Evolutionary conservation across 345 rosid species (phyloP), one percentile per base, ranked within the genome.

Genomic region (Lepidium africanum): DNA sequence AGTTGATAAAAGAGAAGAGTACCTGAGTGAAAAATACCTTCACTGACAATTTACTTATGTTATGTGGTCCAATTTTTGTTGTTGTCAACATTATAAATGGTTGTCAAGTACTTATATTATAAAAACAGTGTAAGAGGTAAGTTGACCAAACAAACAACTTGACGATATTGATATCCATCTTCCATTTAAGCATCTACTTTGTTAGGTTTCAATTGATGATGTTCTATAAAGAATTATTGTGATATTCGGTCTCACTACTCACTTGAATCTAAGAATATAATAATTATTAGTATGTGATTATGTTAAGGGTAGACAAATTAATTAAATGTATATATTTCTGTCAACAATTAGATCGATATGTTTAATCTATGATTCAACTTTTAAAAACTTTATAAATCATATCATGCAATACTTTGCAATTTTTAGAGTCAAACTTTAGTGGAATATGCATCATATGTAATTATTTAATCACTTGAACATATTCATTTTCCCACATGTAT

Each of bases 11-110:
- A 43, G 42, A 59, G 50, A 59, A 61, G 63, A 67, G 77, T 73
- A 67, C 68, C 73, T 59, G 72, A 74, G 53, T 66, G 72, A 52
- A 46, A 27, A 73, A 73, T 59, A 51, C 68, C 63, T 73, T 67
- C 77, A 73, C 77, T 73, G 73, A 52, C 73, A 27, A 59, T 59
- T 74, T 37, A 74, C 68, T 67, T 74, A 67, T 60, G 77, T 66
- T 59, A 50, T 67, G 77, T 74, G 73, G 73, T 66, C 77, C 73
- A 59, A 51, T 52, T 66, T 10, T 36, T 42, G 27, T 60, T 57
- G 7, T 59, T 66, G 56, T 66, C 72, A 59, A 59, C 51, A 35
- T 50, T 49, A 35, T 9, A 49, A 21, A 63, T 36, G 49, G 27
- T 51, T 39, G 54, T 49, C 23, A 39, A 33, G 15, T 37, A 32